Evolutionary conservation across 1,139 yeast genomes (phyloP), one percentile per base, ranked within the genome.

Genomic region (Maudiozyma humilis): DNA sequence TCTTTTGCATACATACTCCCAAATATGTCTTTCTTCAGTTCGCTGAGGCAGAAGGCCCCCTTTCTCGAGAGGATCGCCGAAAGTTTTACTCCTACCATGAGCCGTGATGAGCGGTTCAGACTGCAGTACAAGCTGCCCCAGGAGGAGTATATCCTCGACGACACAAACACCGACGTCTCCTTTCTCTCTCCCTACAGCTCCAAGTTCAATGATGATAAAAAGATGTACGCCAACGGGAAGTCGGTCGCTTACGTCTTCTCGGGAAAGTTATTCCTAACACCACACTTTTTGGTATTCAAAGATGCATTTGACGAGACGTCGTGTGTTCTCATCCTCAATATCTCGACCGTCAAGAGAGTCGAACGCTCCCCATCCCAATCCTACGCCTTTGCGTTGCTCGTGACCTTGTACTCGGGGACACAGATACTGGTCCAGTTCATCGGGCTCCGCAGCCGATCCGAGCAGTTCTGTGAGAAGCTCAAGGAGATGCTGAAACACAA

Each of bases 281-380:
- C 78, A 45, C 85, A 83, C 50, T 91, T 79, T 59, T 60, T 91
- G 41, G 76, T 86, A 29, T 88, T 88, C 59, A 71, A 77, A 45
- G 87, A 86, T 55, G 74, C 77, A 3, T 78, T 77, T 51, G 94
- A 87, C 57, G 70, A 72, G 38, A 72, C 79, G 46, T 76, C 79
- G 45, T 84, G 93, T 57, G 73, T 78, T 8, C 77, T 89, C 57
- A 73, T 74, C 2, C 57, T 91, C 39, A 94, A 93, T 50, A 66
- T 91, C 40, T 78, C 91, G 7, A 77, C 95, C 1, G 68, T 93
- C 32, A 80, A 84, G 57, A 81, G 88, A 51, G 94, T 91, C 20
- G 96, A 91, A 61, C 71, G 97, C 44, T 71, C 87, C 23, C 91
- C 93, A 2, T 74, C 87, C 2, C 73, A 78, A 45, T 74, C 85